These are phyloP conservation scores for Cenchrus fungigraminus DNA, from an alignment of 176 grass and related monocot genomes.

Conservation along the genomic window DNA sequence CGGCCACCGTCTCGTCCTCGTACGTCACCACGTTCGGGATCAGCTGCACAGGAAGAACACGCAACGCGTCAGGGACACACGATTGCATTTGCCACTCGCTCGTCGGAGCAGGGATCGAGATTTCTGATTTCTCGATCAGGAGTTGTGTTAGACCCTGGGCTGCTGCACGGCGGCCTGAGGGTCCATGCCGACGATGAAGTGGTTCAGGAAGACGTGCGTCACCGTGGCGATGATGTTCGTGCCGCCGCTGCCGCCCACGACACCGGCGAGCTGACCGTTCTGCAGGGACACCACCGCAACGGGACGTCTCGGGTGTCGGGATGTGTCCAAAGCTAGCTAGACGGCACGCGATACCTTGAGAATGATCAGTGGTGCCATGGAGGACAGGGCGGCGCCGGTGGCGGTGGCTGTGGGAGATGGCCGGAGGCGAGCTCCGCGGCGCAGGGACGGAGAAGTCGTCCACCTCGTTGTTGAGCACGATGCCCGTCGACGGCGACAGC, in stretches of 20 bases:
- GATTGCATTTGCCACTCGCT: too few species aligned
- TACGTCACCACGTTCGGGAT: too few species aligned
- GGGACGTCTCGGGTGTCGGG: neutral
- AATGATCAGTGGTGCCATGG: constrained; percentile 68
- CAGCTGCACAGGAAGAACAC: too few species aligned
- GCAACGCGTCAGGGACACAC: too few species aligned
- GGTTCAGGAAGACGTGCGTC: constrained; percentile 77
- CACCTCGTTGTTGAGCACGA: too few species aligned
- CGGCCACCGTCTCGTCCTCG: too few species aligned
- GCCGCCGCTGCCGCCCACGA: constrained; percentile 47
- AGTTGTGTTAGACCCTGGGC: constrained; percentile 71
- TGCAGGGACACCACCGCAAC: constrained; percentile 6
- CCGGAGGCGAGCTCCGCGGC: neutral
- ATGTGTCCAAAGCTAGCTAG: neutral
- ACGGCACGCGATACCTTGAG: constrained; percentile 43
- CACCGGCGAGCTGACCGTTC: constrained; percentile 73
- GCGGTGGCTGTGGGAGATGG: constrained; percentile 61
- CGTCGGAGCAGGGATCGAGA: constrained; percentile 12
- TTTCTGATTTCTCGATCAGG: too few species aligned
- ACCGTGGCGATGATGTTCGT: constrained; percentile 55
- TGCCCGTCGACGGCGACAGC: too few species aligned
- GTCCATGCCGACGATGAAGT: constrained; percentile 78
- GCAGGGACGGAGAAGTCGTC: constrained; percentile 66
- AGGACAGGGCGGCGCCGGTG: constrained; percentile 65
- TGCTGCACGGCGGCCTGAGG: constrained; percentile 71